Evolutionary conservation across 2,329 filamentous ascomycete species (phyloP).

Genomic region (Talaromyces sp.): DNA sequence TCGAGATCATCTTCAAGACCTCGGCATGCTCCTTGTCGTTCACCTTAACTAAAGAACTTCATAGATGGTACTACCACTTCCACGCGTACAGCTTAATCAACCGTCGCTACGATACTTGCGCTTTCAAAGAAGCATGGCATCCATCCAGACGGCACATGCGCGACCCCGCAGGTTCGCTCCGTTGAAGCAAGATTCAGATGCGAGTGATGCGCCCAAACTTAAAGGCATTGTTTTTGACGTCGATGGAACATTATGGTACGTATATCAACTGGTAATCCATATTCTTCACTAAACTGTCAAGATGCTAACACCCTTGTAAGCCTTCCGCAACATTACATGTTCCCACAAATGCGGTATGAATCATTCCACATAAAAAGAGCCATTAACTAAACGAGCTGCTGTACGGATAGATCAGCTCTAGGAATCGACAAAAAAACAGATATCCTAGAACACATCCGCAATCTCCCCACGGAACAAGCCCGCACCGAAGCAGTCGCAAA

Average conservation of each 20-base stretch:
- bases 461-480: constrained; percentile 60
- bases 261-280: neutral
- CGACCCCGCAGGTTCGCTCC: constrained; percentile 52
- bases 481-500: constrained; percentile 67
- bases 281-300: too few relatives aligned
- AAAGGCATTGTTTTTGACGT: constrained; percentile 81
- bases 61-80: neutral
- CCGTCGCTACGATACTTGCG: neutral
- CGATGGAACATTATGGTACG: constrained; percentile 88
- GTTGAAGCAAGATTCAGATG: constrained; percentile 38
- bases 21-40: neutral
- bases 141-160: constrained; percentile 25
- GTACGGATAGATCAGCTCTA: constrained; percentile 53
- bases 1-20: neutral
- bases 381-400: neutral
- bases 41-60: neutral
- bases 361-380: neutral
- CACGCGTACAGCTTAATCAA: neutral
- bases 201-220: constrained; percentile 44
- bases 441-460: constrained; percentile 85
- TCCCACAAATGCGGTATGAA: constrained; percentile 71
- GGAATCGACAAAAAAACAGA: constrained; percentile 70
- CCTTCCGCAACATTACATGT: constrained; percentile 94
- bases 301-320: constrained; percentile 46
- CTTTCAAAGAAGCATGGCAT: constrained; percentile 27